Conservation (phyloP, 2,329 filamentous ascomycete genomes). For the Gyromitra esculenta region DNA sequence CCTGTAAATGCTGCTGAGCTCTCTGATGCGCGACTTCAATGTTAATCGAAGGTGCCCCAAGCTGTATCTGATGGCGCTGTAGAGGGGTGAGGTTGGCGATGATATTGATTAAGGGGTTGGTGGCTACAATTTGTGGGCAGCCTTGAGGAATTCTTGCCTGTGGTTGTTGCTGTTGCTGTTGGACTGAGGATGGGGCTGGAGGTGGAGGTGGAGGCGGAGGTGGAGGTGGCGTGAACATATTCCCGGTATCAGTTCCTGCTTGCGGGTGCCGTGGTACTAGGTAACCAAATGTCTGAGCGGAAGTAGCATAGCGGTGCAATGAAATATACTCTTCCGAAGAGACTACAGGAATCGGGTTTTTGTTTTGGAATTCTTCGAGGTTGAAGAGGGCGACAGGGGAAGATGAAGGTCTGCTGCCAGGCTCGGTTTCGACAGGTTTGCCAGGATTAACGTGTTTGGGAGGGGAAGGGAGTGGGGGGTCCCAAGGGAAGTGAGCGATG, state of each 20-base stretch:
- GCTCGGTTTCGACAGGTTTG: background rate
- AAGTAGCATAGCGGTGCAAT: background rate
- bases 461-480: background rate
- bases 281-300: background rate
- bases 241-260: background rate
- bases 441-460: too few species aligned
- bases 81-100: background rate
- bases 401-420: background rate
- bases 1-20: background rate
- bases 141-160: background rate
- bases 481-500: slow-evolving; percentile 32
- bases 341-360: background rate
- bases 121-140: too few species aligned
- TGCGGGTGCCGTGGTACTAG: background rate
- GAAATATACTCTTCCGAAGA: background rate
- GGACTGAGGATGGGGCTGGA: background rate
- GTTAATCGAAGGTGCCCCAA: background rate
- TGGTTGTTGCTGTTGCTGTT: background rate
- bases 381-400: background rate
- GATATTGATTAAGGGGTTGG: background rate
- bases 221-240: background rate
- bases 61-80: background rate
- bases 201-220: background rate
- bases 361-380: background rate
- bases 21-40: background rate